Conservation (phyloP, 1,139 yeast genomes). For the Pichia kudriavzevii region DNA sequence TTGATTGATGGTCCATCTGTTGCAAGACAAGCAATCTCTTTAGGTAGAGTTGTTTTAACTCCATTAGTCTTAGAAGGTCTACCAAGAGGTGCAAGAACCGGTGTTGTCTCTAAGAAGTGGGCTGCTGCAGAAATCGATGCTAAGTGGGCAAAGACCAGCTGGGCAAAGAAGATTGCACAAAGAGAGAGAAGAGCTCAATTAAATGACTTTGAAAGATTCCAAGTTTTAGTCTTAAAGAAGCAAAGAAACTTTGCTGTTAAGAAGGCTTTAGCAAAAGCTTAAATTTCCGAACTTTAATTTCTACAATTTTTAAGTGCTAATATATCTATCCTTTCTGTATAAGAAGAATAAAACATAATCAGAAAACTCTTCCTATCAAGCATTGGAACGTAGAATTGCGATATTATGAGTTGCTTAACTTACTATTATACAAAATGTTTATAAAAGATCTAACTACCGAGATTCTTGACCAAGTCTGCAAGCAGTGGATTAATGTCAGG, state of each 20-base stretch:
- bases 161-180: constrained; percentile 98
- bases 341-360: constrained; percentile 1
- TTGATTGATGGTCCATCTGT: constrained; percentile 96
- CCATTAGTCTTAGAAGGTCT: constrained; percentile 77
- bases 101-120: constrained; percentile 87
- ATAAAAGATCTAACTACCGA: too few species aligned
- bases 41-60: constrained; percentile 87
- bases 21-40: constrained; percentile 85
- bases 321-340: too few species aligned
- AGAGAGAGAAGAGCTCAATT: constrained; percentile 88
- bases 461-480: too few species aligned
- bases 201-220: constrained; percentile 99
- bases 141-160: constrained; percentile 88
- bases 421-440: too few species aligned
- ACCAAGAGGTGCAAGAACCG: constrained; percentile 93
- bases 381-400: too few species aligned
- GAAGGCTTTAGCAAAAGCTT: constrained; percentile 88
- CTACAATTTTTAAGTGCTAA: constrained; percentile 3
- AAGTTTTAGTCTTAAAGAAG: constrained; percentile 93
- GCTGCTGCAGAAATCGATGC: constrained; percentile 79
- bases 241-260: constrained; percentile 93
- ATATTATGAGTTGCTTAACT: too few species aligned
- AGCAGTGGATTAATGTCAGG: too few species aligned
- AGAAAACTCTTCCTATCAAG: too few species aligned
- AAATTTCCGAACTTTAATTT: constrained; percentile 27